Evolutionary conservation across 2,329 filamentous ascomycete genomes (phyloP), one percentile per base, ranked within the genome.

Genomic region (Diplodia corticola): DNA sequence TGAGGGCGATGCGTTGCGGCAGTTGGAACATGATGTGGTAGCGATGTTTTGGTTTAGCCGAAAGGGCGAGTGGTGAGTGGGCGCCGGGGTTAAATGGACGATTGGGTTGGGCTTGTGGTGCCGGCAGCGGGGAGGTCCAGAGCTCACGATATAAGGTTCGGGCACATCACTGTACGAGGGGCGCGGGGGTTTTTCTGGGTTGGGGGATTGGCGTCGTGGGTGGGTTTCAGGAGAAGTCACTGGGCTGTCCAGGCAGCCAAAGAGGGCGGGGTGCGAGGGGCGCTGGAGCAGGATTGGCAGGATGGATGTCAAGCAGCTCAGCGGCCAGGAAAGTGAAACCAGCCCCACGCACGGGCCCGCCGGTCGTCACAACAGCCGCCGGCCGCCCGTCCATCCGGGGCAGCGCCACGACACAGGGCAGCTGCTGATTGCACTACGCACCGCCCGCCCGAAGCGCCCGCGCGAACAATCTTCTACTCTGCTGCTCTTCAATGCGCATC

Each of bases 11-110:
- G 20, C 53, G 50, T 26, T 55, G 63, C 17, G 63, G 50, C 22
- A 55, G 50, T 20, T 65, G 64, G 64, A 59, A 65, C 64, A 65
- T 59, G 53, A 20, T 49, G n/a, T n/a, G n/a, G n/a, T n/a, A n/a
- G n/a, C n/a, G 53, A 22, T 44, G 53, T 37, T 28, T 48, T 37
- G 50, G 53, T 37, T 28, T 48, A 40, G 50, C 10, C 12, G 24
- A 5, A 12, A 28, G 22, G 5, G 28, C 28, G n/a, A 17, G 57
- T 6, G 5, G 28, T 20, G n/a, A 17, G 57, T 6, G 35, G 26
- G 22, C 40, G 57, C 57, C 20, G 57, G 20, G 57, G 44, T 61
- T 49, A 61, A 61, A 61, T 61, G 33, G 28, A 28, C 28, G 55
- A 15, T 9, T 3, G 13, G 15, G 55, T 5, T 33, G 37, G 35